A percentile compares a stretch with the other conserved stretches of the same genome.
These are phyloP conservation scores for Cytospora paraplurivora DNA, from an alignment of 2,329 filamentous ascomycete genomes.

Conservation along the genomic window DNA sequence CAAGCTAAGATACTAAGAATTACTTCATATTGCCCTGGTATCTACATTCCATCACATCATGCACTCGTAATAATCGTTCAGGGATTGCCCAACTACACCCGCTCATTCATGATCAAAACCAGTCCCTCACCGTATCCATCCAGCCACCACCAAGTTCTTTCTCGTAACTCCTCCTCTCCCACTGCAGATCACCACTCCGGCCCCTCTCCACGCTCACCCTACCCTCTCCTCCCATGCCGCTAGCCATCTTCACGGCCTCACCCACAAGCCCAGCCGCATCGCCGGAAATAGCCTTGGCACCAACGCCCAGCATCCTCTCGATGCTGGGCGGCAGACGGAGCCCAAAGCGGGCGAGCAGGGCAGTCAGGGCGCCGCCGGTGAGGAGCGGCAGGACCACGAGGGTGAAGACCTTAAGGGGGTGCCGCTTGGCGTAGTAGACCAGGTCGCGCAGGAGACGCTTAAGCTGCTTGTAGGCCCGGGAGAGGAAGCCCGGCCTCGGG, in stretches of 20 bases:
- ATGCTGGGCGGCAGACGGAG: conserved; percentile 70
- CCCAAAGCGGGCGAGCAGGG: conserved; percentile 77
- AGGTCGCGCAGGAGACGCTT: conserved; percentile 80
- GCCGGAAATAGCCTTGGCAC: conserved; percentile 51
- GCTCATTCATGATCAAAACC: not conserved
- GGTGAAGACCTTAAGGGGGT: conserved; percentile 86
- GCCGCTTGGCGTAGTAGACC: conserved; percentile 75
- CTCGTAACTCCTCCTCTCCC: conserved; percentile 43
- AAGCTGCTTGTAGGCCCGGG: conserved; percentile 72
- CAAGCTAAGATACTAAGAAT: conserved; percentile 8
- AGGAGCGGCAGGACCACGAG: conserved; percentile 85
- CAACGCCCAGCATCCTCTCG: conserved; percentile 59
- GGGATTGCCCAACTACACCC: not conserved
- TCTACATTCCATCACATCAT: conserved; percentile 9
- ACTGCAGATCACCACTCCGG: conserved; percentile 39
- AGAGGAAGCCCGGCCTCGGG: conserved; percentile 77
- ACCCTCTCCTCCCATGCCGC: conserved; percentile 35
- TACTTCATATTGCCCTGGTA: not conserved
- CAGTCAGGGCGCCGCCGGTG: conserved; percentile 78
- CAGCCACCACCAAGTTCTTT: conserved; percentile 36
- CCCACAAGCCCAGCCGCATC: conserved; percentile 50
- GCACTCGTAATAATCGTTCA: conserved; percentile 14
- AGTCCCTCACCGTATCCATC: conserved; percentile 39
- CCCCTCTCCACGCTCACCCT: conserved; percentile 40
- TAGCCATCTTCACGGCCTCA: conserved; percentile 58